Evolutionary conservation across 805 yeast genomes (phyloP).

Genomic region (Tetrapisispora namnaoensis): DNA sequence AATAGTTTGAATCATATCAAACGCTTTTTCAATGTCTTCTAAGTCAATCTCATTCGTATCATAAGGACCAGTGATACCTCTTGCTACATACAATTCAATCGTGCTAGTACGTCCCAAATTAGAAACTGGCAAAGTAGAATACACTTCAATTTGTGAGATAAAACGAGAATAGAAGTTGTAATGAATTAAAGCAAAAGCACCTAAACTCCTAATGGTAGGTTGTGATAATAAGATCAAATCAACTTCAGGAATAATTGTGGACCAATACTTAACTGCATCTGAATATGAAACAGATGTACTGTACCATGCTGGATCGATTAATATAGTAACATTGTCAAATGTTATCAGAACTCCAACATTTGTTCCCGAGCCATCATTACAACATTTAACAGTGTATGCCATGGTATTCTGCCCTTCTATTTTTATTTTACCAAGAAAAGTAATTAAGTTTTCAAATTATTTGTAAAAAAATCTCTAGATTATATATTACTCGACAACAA

Average conservation of each 20-base stretch:
- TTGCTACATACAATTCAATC: conserved; percentile 66
- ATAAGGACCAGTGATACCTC: conserved; percentile 68
- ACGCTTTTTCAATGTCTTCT: conserved; percentile 68
- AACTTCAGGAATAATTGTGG: conserved; percentile 36
- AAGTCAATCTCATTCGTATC: conserved; percentile 48
- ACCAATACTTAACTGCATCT: conserved; percentile 29
- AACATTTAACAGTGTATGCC: conserved; percentile 20
- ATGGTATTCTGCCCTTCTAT: conserved; percentile 4
- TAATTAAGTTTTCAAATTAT: too few relatives aligned
- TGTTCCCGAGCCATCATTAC: conserved; percentile 22
- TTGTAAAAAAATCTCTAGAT: too few relatives aligned
- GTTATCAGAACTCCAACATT: conserved; percentile 40
- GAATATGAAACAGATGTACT: conserved; percentile 36
- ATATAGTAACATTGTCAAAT: conserved; percentile 47
- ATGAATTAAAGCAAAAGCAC: conserved; percentile 67
- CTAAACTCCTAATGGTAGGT: conserved; percentile 66
- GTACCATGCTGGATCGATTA: conserved; percentile 74
- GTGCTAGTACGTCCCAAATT: conserved; percentile 80
- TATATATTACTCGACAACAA: too few relatives aligned
- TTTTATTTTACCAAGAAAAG: neutral
- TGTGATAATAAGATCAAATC: conserved; percentile 79
- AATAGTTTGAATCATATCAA: conserved; percentile 58
- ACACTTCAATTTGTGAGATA: conserved; percentile 59
- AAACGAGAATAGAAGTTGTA: conserved; percentile 43
- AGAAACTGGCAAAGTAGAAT: conserved; percentile 82